Base-by-base conservation (phyloP, 495 filamentous ascomycete genomes). In the Hyaloscypha hepaticicola region DNA sequence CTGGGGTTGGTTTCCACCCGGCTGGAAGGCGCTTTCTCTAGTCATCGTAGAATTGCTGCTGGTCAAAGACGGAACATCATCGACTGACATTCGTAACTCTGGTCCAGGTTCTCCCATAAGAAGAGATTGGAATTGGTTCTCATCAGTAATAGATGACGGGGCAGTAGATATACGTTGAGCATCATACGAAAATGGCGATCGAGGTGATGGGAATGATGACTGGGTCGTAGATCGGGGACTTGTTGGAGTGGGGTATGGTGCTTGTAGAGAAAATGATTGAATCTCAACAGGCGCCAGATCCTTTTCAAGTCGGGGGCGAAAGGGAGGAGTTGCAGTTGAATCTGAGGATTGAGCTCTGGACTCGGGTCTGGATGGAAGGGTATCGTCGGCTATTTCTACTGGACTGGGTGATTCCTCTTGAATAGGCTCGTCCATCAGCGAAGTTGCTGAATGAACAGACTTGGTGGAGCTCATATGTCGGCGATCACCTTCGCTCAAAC, bases 41-140 rank as follows among this genome's bases (percentile, higher is more conserved):
- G 91, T 91, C 86, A 87, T 90, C 16, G 91, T 93, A 0, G 93
- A 96, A 68, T 91, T 86, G 72, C 90, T 93, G 75, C 90, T 93
- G 21, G 88, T 93, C 29, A 96, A 76, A 31, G 92, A 96, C 7
- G 93, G 93, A 12, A 94, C 90, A 76, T 93, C 91, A 62, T 96
- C 92, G 25, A 92, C 82, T 7, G 93, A 96, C 22, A 87, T 81
- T 58, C 92, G 88, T 14, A 88, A 64, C 64, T 87, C 85, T 16
- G 85, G 85, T 6, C 84, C 83, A 31, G 85, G 84, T 58, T 89
- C 86, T 34, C 85, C 83, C 69, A 87, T 79, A 6, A 84, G 73
- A 7, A 87, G 72, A 4, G 88, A 82, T 65, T 85, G 78, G 77
- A 87, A 78, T 72, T 78, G 83, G 25, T 85, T 85, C 45, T 88